phyloP scores from a whole-genome alignment of 768 basidiomycete species.

The Hysterangium stoloniferum region DNA sequence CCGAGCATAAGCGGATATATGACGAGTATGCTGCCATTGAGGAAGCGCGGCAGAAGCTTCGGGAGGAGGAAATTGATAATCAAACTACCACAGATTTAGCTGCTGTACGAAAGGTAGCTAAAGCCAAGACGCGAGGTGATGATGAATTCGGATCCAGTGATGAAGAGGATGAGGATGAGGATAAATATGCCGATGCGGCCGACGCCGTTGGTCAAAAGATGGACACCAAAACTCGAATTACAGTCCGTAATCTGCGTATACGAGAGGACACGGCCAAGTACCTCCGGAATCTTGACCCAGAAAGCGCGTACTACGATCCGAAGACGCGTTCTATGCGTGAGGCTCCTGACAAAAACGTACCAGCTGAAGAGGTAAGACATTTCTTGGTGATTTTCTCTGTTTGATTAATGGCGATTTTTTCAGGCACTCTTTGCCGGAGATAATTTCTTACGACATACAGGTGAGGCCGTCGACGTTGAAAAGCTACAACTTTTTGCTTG shows the following conservation, averaged over 20 bases:
- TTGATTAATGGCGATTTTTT: not conserved
- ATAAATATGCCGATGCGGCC: slow-evolving; percentile 97
- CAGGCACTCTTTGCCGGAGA: slow-evolving; percentile 92
- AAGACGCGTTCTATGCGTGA: slow-evolving; percentile 99
- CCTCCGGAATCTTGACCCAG: slow-evolving; percentile 90
- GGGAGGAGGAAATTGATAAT: slow-evolving; percentile 98
- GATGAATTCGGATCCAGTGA: slow-evolving; percentile 95
- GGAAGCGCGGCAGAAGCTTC: slow-evolving; percentile 76
- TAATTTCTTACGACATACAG: slow-evolving; percentile 87
- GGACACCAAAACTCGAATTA: slow-evolving; percentile 96
- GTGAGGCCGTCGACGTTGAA: slow-evolving; percentile 90
- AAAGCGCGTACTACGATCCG: slow-evolving; percentile 97
- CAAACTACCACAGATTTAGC: slow-evolving; percentile 89
- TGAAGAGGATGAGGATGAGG: slow-evolving; percentile 93
- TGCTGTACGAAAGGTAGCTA: slow-evolving; percentile 90
- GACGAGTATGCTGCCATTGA: slow-evolving; percentile 94
- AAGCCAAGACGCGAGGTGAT: slow-evolving; percentile 73
- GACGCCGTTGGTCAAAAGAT: slow-evolving; percentile 98
- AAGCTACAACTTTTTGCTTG: slow-evolving; percentile 93
- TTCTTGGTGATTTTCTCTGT: not conserved
- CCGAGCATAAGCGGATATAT: slow-evolving; percentile 79
- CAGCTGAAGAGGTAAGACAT: slow-evolving; percentile 76
- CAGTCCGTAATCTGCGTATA: slow-evolving; percentile 95
- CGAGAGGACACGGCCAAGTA: slow-evolving; percentile 99
- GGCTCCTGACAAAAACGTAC: slow-evolving; percentile 69